Evolutionary conservation across 2,329 filamentous ascomycete genomes (phyloP), one percentile per base, ranked within the genome.

Genomic region (Ophiosphaerella narmari): DNA sequence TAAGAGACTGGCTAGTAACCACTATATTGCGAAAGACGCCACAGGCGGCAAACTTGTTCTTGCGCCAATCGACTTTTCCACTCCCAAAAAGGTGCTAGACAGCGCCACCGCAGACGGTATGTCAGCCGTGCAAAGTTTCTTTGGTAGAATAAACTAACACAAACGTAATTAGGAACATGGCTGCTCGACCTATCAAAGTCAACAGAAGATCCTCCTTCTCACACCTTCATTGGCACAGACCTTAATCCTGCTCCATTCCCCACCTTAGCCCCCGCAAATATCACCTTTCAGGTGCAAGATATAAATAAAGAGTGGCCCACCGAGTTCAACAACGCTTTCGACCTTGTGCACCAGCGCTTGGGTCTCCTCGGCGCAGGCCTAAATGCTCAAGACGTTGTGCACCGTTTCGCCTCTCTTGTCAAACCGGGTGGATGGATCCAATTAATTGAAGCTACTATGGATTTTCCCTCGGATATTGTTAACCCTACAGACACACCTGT

Each of bases 291-390:
- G 8, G 23, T 47, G 8, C 52, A 55, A 33, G 40, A 52, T 34
- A 49, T 52, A 12, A 49, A 18, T 8, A 44, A 48, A 12, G 49
- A 40, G 3, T 52, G 49, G 41, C 53, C 53, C 9, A 34, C 24
- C 13, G 34, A 43, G n/a, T 49, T 40, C 31, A 50, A 38, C 5
- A 16, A 26, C 12, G 41, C 13, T 9, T 55, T 55, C 26, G 49
- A 55, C 23, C 31, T 53, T 9, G 45, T 53, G 5, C 52, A 55
- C 29, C 41, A 48, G 38, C 52, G 49, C n/a, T 32, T 54, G 5
- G 51, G 39, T 4, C 39, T 54, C 7, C 12, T 39, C 4, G 46
- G 7, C 5, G 39, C 8, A 5, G 39, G 46, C 5, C 16, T 31
- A n/a, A 24, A n/a, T 21, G 40, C 26, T 23, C 21, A 45, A 31